Evolutionary conservation across 805 yeast species (phyloP), one percentile per base, ranked within the genome.

Genomic region (Wickerhamomyces subpelliculosus): DNA sequence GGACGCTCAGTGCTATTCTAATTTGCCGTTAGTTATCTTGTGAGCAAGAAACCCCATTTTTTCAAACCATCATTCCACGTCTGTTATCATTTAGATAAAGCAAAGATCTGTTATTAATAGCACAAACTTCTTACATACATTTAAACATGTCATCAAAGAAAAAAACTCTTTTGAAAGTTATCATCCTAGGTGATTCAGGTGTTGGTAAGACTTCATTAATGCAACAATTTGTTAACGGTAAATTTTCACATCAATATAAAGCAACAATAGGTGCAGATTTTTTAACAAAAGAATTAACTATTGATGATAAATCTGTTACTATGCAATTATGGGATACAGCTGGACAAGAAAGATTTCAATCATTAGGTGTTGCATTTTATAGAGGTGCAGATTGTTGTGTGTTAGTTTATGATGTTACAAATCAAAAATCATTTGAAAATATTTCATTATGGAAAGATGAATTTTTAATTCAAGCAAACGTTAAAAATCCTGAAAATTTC

Each of bases 331-430:
- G 98, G 98, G 98, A 90, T 58, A 90, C 98, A 31, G 97, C 97
- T 8, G 98, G 98, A 27, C 98, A 90, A 67, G 98, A 90, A 63
- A 74, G 98, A 54, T 90, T 90, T 72, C 97, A 93, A 64, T 82
- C 94, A 41, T 69, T 90, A 44, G 97, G 97, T 13, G 97, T 90
- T 32, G 97, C 97, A 0, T 90, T 90, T 60, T 90, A 93, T 62
- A 72, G 98, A 53, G 97, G 97, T 27, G 96, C 97, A 1, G 97
- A 93, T 62, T 93, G 97, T 64, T 93, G 97, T 65, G 96, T 90
- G 9, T 71, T 90, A 43, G 95, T 93, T 49, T 90, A 84, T 59
- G 98, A 90, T 58, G 97, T 93, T 35, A 90, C 96, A 45, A 93
- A 93, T 64, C 82, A 85, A 44, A 89, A 90, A 64, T 84, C 95